Evolutionary conservation across 23 red algal species (phyloP).

Genomic region (Agarophyton chilense): DNA sequence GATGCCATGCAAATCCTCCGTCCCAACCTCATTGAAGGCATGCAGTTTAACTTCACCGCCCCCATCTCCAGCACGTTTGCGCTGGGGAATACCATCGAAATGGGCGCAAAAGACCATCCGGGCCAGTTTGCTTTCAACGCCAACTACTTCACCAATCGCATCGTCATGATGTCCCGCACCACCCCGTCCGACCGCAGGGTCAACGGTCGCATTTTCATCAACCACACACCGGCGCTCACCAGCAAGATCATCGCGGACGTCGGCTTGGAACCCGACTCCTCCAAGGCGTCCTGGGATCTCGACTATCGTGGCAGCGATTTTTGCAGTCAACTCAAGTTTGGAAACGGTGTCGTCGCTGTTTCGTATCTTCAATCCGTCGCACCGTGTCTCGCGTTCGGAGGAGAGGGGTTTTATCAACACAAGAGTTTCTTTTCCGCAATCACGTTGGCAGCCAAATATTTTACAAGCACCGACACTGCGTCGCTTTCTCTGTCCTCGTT

Average conservation of each 20-base stretch:
- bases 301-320: slow-evolving; percentile 92
- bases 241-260: slow-evolving; percentile 92
- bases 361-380: slow-evolving; percentile 94
- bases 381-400: slow-evolving; percentile 80
- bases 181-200: slow-evolving; percentile 80
- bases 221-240: slow-evolving; percentile 81
- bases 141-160: slow-evolving; percentile 84
- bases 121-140: slow-evolving; percentile 83
- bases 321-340: slow-evolving; percentile 86
- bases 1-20: slow-evolving; percentile 88
- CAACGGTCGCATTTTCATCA: slow-evolving; percentile 84
- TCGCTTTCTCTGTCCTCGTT: slow-evolving; percentile 79
- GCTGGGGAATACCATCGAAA: slow-evolving; percentile 78
- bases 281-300: slow-evolving; percentile 82
- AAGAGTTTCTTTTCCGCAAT: slow-evolving; percentile 73
- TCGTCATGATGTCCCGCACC: slow-evolving; percentile 82
- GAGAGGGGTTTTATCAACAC: slow-evolving; percentile 89
- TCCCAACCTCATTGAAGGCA: slow-evolving; percentile 93
- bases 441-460: slow-evolving; percentile 79
- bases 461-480: slow-evolving; percentile 43
- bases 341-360: slow-evolving; percentile 73
- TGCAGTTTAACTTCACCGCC: slow-evolving; percentile 88
- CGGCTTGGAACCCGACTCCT: slow-evolving; percentile 62
- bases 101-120: slow-evolving; percentile 74
- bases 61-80: slow-evolving; percentile 73